Conservation (phyloP, 257 asterid genomes). For the Solanum sejunctum region DNA sequence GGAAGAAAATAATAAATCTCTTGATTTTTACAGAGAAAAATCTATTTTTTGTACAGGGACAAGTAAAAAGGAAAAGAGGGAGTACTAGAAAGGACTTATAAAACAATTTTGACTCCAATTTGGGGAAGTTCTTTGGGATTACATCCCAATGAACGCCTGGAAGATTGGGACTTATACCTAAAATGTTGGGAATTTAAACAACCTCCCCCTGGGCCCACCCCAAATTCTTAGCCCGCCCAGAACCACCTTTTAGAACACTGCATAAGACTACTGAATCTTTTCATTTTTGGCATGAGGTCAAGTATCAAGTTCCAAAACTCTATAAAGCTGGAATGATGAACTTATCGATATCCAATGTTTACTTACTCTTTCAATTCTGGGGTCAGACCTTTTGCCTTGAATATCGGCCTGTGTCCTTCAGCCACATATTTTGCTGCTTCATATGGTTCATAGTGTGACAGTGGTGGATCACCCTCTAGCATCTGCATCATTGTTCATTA, state of each 20-base stretch:
- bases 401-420: slow-evolving; percentile 83
- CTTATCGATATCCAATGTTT: neutral
- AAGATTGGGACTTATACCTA: neutral
- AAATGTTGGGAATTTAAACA: neutral
- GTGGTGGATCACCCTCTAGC: slow-evolving; percentile 96
- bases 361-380: slow-evolving; percentile 88
- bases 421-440: slow-evolving; percentile 87
- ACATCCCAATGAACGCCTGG: neutral
- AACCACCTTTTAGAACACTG: neutral
- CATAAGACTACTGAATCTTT: neutral
- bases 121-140: neutral
- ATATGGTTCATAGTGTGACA: slow-evolving; percentile 69
- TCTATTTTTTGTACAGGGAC: too few relatives aligned
- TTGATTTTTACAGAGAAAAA: too few relatives aligned
- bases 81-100: neutral
- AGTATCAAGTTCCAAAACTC: neutral
- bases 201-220: too few relatives aligned
- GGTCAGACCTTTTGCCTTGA: slow-evolving; percentile 48
- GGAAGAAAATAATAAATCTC: too few relatives aligned
- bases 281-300: neutral
- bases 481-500: slow-evolving; percentile 43
- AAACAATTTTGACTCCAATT: neutral
- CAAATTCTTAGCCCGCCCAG: neutral
- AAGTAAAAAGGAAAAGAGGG: too few relatives aligned
- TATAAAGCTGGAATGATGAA: neutral